Conservation (phyloP, 805 yeast species). For the Trichomonascus vanleenenianus region DNA sequence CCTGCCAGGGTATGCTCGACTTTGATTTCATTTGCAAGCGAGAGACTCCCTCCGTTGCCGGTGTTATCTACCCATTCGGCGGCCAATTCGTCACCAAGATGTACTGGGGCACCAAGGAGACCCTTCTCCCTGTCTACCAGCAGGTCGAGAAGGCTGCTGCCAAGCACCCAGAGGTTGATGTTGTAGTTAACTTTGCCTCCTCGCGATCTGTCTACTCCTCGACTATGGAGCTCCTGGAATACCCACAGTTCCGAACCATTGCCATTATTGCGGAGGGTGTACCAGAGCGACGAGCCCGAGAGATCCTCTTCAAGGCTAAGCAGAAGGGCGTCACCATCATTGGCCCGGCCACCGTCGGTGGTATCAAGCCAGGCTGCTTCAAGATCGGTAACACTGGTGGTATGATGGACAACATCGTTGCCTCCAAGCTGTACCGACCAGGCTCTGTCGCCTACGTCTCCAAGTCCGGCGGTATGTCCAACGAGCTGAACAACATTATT, state of each 20-base stretch:
- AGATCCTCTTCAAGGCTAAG: conserved; percentile 35
- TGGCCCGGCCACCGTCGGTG: conserved; percentile 43
- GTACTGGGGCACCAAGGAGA: conserved; percentile 45
- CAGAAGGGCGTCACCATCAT: conserved; percentile 39
- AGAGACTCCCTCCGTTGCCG: conserved; percentile 39
- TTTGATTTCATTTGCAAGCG: conserved; percentile 40
- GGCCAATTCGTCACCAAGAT: conserved; percentile 38
- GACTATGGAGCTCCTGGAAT: conserved; percentile 39
- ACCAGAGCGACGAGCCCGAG: conserved; percentile 43
- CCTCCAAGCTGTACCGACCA: conserved; percentile 41
- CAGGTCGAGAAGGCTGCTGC: conserved; percentile 34
- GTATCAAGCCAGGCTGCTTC: conserved; percentile 43
- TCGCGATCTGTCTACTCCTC: conserved; percentile 40
- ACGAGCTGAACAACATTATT: conserved; percentile 40
- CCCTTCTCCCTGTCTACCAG: conserved; percentile 39
- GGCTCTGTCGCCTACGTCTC: conserved; percentile 42
- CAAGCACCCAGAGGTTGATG: conserved; percentile 41
- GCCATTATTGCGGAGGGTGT: conserved; percentile 44
- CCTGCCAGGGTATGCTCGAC: conserved; percentile 43
- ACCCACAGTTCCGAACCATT: conserved; percentile 38
- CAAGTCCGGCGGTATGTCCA: conserved; percentile 43
- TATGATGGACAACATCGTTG: conserved; percentile 43
- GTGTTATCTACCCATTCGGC: conserved; percentile 40
- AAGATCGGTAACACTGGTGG: conserved; percentile 44
- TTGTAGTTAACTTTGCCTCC: conserved; percentile 41